Evolutionary conservation across 495 filamentous ascomycete species (phyloP).

Genomic region (Xylaria scruposa): DNA sequence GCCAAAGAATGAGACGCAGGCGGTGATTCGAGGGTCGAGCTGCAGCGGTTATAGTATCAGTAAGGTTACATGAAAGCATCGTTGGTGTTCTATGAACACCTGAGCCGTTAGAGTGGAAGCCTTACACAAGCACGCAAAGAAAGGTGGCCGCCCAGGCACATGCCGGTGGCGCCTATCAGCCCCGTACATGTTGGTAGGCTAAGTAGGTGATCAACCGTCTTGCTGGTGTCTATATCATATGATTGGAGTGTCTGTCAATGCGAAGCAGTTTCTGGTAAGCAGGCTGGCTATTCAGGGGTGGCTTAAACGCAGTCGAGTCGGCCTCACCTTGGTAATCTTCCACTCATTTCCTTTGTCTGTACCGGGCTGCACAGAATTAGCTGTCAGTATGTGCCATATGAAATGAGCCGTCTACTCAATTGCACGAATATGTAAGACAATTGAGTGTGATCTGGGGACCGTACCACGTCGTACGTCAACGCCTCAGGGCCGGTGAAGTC

Average conservation of each 20-base stretch:
- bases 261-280: conserved; percentile 20
- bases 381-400: background rate
- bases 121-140: conserved; percentile 76
- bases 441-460: background rate
- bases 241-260: conserved; percentile 71
- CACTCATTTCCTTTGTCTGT: conserved; percentile 87
- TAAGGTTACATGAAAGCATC: background rate
- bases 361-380: conserved; percentile 56
- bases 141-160: conserved; percentile 95
- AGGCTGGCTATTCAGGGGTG: background rate
- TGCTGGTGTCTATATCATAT: conserved; percentile 85
- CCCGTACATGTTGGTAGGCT: conserved; percentile 82
- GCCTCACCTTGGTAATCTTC: conserved; percentile 75
- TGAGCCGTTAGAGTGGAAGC: background rate
- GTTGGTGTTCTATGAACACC: background rate
- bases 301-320: background rate
- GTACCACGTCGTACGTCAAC: conserved; percentile 75
- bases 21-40: conserved; percentile 76
- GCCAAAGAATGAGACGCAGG: conserved; percentile 87
- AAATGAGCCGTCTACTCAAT: background rate
- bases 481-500: conserved; percentile 89
- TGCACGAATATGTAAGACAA: background rate
- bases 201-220: conserved; percentile 77
- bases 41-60: conserved; percentile 24
- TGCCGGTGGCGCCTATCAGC: conserved; percentile 84